Conservation (phyloP, 2,329 filamentous ascomycete species). For the Trichophyton mentagrophytes region DNA sequence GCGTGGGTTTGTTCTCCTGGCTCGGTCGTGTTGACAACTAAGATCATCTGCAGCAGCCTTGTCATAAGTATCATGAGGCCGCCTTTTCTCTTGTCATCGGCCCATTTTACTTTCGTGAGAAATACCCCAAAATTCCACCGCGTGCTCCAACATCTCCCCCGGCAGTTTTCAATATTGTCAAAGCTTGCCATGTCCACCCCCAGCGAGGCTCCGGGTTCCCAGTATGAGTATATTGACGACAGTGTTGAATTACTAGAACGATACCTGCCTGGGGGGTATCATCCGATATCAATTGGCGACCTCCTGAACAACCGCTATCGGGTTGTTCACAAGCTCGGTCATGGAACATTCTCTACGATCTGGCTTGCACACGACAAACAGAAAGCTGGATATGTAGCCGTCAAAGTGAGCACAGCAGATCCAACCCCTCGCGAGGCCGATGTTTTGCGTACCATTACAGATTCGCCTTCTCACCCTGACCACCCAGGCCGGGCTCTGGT, state of each 20-base stretch:
- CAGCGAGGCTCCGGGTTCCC: background rate
- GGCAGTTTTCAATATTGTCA: background rate
- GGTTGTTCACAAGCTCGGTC: constrained; percentile 16
- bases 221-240: background rate
- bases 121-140: no score
- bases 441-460: background rate
- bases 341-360: constrained; percentile 14
- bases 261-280: background rate
- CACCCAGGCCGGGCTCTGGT: constrained; percentile 6
- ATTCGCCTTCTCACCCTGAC: background rate
- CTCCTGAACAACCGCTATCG: constrained; percentile 11
- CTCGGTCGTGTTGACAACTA: no score
- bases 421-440: background rate
- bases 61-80: no score
- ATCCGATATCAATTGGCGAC: constrained; percentile 11
- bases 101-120: no score
- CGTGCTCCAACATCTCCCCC: no score
- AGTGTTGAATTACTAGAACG: background rate
- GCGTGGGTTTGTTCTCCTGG: no score
- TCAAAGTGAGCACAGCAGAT: background rate
- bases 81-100: no score
- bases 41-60: no score
- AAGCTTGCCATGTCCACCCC: background rate
- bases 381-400: background rate
- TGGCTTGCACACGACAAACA: constrained; percentile 13